Conservation (phyloP, 2,329 filamentous ascomycete species). For the Venturia pyrina region DNA sequence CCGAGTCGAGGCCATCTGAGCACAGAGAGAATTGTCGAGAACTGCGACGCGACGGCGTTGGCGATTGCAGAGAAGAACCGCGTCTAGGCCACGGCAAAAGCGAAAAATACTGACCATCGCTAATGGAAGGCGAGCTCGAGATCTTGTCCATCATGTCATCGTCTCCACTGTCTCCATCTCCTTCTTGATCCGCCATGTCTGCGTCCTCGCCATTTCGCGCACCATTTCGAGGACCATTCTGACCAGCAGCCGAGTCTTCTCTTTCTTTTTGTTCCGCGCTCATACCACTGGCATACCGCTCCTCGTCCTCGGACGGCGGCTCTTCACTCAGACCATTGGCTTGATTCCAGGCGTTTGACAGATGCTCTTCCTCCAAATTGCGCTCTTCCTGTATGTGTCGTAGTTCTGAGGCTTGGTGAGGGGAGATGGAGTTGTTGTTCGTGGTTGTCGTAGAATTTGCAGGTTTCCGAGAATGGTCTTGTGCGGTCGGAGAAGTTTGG, state of each 20-base stretch:
- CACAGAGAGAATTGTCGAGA: background rate
- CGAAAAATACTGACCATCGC: slow-evolving; percentile 76
- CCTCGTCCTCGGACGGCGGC: slow-evolving; percentile 53
- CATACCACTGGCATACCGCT: slow-evolving; percentile 18
- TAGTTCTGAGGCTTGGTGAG: slow-evolving; percentile 78
- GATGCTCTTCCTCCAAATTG: slow-evolving; percentile 59
- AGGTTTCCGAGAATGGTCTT: slow-evolving; percentile 61
- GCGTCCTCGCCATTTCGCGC: slow-evolving; percentile 35
- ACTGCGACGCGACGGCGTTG: slow-evolving; percentile 17
- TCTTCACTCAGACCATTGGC: slow-evolving; percentile 28
- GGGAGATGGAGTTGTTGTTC: slow-evolving; percentile 47
- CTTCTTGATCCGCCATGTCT: slow-evolving; percentile 53
- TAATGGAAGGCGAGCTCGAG: slow-evolving; percentile 95
- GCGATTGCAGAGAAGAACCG: slow-evolving; percentile 27
- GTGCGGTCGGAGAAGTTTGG: slow-evolving; percentile 68
- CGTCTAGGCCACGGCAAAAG: slow-evolving; percentile 28
- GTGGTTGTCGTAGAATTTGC: slow-evolving; percentile 40
- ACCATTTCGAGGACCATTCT: slow-evolving; percentile 17
- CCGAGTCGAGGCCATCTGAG: slow-evolving; percentile 18
- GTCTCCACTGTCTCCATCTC: slow-evolving; percentile 61
- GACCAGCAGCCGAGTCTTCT: slow-evolving; percentile 19
- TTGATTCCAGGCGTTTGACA: slow-evolving; percentile 45
- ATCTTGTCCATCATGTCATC: slow-evolving; percentile 98
- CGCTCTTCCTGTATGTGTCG: slow-evolving; percentile 68
- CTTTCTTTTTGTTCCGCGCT: background rate